Evolutionary conservation across 1,284 basidiomycete genomes (phyloP).

Genomic region (Trichosporon inkin): DNA sequence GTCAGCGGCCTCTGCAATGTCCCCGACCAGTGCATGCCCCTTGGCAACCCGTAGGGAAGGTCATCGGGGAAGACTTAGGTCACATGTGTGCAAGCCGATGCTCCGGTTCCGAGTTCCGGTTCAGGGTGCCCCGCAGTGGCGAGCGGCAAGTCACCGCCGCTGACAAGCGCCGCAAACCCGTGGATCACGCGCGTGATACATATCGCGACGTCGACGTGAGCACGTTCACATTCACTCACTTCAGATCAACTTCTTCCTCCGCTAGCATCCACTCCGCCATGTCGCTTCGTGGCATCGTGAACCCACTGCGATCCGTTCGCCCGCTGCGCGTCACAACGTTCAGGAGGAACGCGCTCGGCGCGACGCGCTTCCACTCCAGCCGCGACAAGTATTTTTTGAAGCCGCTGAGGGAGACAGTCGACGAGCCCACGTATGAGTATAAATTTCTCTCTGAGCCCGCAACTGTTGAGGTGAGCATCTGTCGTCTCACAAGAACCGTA

Average conservation of each 20-base stretch:
- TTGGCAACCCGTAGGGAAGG: too few species aligned
- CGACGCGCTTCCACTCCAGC: conserved; percentile 12
- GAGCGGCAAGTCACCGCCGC: background rate
- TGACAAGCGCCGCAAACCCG: conserved; percentile 3
- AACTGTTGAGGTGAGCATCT: conserved; percentile 60
- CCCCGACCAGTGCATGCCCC: too few species aligned
- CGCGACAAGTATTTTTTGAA: conserved; percentile 25
- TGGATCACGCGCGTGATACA: background rate
- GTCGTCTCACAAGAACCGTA: background rate
- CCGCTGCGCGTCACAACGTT: background rate
- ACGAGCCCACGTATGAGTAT: conserved; percentile 39
- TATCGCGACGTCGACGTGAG: background rate
- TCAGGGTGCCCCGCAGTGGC: conserved; percentile 5
- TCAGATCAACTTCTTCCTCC: background rate
- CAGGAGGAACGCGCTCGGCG: background rate
- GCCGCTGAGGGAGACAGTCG: conserved; percentile 15
- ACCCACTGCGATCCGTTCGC: background rate
- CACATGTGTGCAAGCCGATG: too few species aligned
- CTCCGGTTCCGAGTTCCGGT: background rate
- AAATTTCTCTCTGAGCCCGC: conserved; percentile 64
- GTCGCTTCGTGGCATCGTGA: background rate
- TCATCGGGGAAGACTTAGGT: too few species aligned
- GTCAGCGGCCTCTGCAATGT: too few species aligned
- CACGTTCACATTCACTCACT: background rate
- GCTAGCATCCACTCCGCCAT: background rate